Evolutionary conservation across 202 grass and related monocot species (phyloP).

Genomic region (Musa balbisiana): DNA sequence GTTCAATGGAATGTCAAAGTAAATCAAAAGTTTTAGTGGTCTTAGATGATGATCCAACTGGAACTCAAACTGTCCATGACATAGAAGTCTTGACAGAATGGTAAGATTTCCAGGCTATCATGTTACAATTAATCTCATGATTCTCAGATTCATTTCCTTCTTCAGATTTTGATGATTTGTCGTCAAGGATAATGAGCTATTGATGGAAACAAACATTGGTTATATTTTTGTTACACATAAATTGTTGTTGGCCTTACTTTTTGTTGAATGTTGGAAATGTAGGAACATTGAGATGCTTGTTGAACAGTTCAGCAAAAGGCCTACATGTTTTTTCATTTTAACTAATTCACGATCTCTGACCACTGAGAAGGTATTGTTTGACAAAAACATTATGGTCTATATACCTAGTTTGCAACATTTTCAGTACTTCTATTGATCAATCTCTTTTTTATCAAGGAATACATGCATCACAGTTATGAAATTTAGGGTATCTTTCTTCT

Average conservation of each 20-base stretch:
- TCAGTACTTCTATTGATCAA: not conserved
- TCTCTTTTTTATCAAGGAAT: not conserved
- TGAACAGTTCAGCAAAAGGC: slow-evolving; percentile 70
- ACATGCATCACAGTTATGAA: not conserved
- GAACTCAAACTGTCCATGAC: slow-evolving; percentile 96
- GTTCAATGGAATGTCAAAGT: slow-evolving; percentile 39
- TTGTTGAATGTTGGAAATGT: slow-evolving; percentile 30
- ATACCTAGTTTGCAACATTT: slow-evolving; percentile 9
- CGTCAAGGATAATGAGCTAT: not conserved
- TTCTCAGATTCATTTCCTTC: not conserved
- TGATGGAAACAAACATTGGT: not conserved
- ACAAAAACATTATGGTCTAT: slow-evolving; percentile 7
- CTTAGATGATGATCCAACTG: slow-evolving; percentile 97
- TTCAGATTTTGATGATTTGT: not conserved
- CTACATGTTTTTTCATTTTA: slow-evolving; percentile 88
- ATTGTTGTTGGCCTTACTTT: slow-evolving; percentile 11
- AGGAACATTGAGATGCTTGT: slow-evolving; percentile 70
- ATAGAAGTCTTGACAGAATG: slow-evolving; percentile 98
- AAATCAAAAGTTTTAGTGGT: slow-evolving; percentile 78
- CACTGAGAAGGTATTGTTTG: slow-evolving; percentile 64
- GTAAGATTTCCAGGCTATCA: slow-evolving; percentile 27
- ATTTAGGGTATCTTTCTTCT: too few relatives aligned
- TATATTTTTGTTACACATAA: slow-evolving; percentile 9
- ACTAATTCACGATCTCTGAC: slow-evolving; percentile 89
- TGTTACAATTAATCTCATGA: not conserved